Evolutionary conservation across 441 rosid genomes (phyloP).

Genomic region (Syzygium malaccense): DNA sequence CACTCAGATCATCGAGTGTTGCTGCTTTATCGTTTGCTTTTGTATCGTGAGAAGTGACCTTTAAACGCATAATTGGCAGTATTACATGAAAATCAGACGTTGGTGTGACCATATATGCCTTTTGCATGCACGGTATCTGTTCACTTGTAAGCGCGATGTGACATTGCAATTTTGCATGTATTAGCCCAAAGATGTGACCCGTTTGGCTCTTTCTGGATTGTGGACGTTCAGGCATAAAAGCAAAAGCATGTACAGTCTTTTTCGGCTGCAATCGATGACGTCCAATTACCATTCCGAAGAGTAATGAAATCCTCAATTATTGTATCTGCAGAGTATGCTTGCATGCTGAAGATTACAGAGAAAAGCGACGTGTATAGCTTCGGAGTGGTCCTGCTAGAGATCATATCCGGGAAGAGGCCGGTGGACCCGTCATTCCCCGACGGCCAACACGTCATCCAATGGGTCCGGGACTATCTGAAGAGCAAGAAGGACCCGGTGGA

Average conservation of each 20-base stretch:
- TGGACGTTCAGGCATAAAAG: neutral
- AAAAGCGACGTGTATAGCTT: conserved; percentile 68
- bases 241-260: neutral
- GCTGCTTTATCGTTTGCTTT: neutral
- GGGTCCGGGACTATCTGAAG: conserved; percentile 59
- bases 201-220: neutral
- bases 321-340: conserved; percentile 44
- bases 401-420: conserved; percentile 53
- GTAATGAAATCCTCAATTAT: neutral
- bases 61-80: neutral
- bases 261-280: neutral
- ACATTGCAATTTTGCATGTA: neutral
- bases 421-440: conserved; percentile 59
- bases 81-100: neutral
- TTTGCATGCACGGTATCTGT: neutral
- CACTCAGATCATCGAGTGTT: too few species aligned
- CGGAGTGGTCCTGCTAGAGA: conserved; percentile 64
- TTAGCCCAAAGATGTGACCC: neutral
- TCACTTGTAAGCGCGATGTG: neutral
- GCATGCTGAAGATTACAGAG: conserved; percentile 42
- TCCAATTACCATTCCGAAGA: neutral
- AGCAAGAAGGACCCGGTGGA: conserved; percentile 56
- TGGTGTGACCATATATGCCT: neutral
- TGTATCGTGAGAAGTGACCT: neutral
- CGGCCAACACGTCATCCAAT: conserved; percentile 56